Conservation (phyloP, 2,329 filamentous ascomycete genomes). For the Zasmidium angulare region DNA sequence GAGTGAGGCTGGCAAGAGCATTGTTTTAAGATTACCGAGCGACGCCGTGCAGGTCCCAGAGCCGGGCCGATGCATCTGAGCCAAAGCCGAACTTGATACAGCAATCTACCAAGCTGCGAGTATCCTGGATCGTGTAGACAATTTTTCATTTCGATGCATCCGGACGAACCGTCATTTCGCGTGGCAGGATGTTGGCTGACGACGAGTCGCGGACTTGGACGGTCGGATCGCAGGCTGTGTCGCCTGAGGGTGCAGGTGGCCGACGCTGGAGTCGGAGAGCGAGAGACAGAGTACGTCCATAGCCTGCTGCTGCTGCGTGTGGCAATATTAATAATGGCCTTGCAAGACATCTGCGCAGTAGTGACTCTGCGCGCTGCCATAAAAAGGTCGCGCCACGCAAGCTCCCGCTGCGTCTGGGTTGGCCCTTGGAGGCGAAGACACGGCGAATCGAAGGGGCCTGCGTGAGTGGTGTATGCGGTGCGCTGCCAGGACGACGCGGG, state of each 20-base stretch:
- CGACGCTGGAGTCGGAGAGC: not conserved
- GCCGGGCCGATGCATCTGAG: not conserved
- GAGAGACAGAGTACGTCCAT: not conserved
- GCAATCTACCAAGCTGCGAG: not conserved
- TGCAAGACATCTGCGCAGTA: not conserved
- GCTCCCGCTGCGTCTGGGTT: not conserved
- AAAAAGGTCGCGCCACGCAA: not conserved
- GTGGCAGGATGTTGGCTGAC: not conserved
- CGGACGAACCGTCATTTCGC: not conserved
- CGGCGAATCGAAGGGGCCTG: not conserved
- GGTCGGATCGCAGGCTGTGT: not conserved
- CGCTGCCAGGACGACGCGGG: not conserved
- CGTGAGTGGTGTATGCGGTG: too few relatives aligned
- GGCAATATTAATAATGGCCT: too few relatives aligned
- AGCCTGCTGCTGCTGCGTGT: not conserved
- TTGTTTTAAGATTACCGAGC: not conserved
- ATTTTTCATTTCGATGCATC: not conserved
- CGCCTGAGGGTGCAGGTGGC: not conserved
- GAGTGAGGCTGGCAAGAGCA: not conserved
- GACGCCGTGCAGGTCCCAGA: not conserved
- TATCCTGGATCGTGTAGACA: not conserved
- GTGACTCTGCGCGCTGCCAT: not conserved
- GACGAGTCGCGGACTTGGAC: not conserved
- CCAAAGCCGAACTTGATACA: not conserved
- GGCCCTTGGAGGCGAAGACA: not conserved